phyloP scores from a whole-genome alignment of 1,284 basidiomycete genomes.

The Pseudozyma hubeiensis region DNA sequence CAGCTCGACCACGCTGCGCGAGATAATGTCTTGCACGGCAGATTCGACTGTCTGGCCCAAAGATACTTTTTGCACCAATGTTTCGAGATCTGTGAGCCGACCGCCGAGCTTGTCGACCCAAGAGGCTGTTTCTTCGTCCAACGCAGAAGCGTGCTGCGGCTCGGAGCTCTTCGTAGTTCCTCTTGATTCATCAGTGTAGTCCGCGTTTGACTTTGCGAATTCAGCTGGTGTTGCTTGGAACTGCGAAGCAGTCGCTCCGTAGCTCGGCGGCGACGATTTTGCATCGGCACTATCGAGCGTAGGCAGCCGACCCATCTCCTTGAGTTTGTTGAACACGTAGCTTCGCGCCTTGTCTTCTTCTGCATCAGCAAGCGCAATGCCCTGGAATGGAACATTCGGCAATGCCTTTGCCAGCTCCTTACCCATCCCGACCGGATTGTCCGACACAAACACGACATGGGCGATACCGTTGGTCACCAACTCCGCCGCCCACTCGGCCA shows the following conservation, averaged over 20 bases:
- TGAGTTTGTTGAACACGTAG: slow-evolving; percentile 84
- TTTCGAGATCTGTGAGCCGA: slow-evolving; percentile 63
- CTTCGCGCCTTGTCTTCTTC: slow-evolving; percentile 81
- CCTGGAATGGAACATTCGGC: slow-evolving; percentile 83
- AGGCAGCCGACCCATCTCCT: slow-evolving; percentile 71
- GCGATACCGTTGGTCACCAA: slow-evolving; percentile 75
- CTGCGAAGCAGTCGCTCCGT: slow-evolving; percentile 4
- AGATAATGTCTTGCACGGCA: slow-evolving; percentile 71
- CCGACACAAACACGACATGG: slow-evolving; percentile 90
- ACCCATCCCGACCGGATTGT: slow-evolving; percentile 83
- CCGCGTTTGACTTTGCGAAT: slow-evolving; percentile 9
- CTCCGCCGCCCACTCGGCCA: slow-evolving; percentile 87
- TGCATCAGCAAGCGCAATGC: slow-evolving; percentile 75
- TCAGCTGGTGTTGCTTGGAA: slow-evolving; percentile 1
- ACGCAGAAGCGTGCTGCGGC: slow-evolving; percentile 13
- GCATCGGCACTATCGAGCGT: slow-evolving; percentile 2
- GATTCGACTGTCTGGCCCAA: slow-evolving; percentile 56
- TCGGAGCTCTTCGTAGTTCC: neutral
- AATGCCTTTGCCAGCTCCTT: slow-evolving; percentile 87
- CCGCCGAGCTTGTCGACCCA: slow-evolving; percentile 65
- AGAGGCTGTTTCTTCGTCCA: slow-evolving; percentile 51
- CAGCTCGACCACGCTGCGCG: slow-evolving; percentile 82
- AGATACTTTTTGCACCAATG: slow-evolving; percentile 58
- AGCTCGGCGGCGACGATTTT: slow-evolving; percentile 3
- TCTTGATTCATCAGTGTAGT: neutral